These are phyloP conservation scores for Globisporangium sylvaticum DNA, from an alignment of 352 stramenopile species.

Conservation along the genomic window DNA sequence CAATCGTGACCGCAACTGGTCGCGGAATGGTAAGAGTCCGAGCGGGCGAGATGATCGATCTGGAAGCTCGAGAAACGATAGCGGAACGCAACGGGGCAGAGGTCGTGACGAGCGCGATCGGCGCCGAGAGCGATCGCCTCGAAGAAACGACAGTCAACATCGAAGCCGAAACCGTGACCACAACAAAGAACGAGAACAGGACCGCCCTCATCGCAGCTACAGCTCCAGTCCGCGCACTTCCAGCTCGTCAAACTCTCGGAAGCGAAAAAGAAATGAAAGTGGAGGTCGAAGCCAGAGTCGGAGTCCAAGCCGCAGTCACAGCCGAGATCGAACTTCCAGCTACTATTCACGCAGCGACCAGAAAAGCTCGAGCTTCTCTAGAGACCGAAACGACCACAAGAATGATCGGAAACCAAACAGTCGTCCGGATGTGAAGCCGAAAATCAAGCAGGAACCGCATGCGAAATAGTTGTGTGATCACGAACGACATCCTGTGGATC, in stretches of 20 bases:
- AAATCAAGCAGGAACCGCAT: constrained; percentile 14
- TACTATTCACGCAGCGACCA: constrained; percentile 11
- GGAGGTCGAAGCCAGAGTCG: constrained; percentile 29
- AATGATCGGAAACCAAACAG: constrained; percentile 9
- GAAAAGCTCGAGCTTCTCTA: constrained; percentile 12
- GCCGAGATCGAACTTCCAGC: constrained; percentile 22
- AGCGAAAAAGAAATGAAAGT: constrained; percentile 38
- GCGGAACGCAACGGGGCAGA: constrained; percentile 3
- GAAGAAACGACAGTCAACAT: constrained; percentile 9
- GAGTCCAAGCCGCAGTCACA: constrained; percentile 41
- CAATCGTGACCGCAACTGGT: constrained; percentile 14
- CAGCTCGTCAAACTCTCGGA: constrained; percentile 29
- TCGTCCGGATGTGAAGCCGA: neutral
- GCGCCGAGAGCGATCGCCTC: constrained; percentile 15
- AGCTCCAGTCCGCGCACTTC: constrained; percentile 30
- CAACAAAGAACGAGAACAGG: constrained; percentile 22
- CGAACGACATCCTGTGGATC: neutral
- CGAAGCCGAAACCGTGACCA: constrained; percentile 29
- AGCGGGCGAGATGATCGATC: constrained; percentile 16
- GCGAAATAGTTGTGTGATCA: neutral
- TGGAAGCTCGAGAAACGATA: constrained; percentile 13
- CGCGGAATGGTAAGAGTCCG: constrained; percentile 10
- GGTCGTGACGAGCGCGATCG: constrained; percentile 12
- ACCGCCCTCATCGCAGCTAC: constrained; percentile 31
- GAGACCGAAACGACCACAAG: constrained; percentile 10